Percentiles rank a stretch among this genome's conserved stretches.
phyloP scores from a whole-genome alignment of 306 rosid species.

The Acacia acuminata region DNA sequence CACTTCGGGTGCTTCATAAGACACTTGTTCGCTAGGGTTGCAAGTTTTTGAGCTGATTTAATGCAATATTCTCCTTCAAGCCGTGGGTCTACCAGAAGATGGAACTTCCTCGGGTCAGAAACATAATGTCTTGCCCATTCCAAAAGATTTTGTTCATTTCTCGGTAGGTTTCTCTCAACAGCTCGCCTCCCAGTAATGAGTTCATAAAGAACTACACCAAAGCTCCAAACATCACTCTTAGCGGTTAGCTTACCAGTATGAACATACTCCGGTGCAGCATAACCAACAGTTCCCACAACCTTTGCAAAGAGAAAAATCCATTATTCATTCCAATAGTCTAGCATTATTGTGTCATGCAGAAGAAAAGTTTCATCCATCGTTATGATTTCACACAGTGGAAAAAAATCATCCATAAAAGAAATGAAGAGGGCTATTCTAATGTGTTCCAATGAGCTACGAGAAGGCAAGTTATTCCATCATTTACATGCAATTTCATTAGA shows the following conservation, averaged over 20 bases:
- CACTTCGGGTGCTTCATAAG: slow-evolving; percentile 84
- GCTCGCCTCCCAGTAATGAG: slow-evolving; percentile 97
- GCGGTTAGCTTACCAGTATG: slow-evolving; percentile 89
- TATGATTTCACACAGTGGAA: not conserved
- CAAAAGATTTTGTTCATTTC: slow-evolving; percentile 87
- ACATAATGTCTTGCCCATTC: slow-evolving; percentile 88
- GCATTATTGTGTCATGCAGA: not conserved
- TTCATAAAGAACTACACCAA: slow-evolving; percentile 91
- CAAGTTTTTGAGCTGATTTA: slow-evolving; percentile 83
- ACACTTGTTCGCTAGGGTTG: slow-evolving; percentile 81
- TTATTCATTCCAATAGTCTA: slow-evolving; percentile 24
- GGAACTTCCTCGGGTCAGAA: slow-evolving; percentile 80
- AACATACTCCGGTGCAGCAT: slow-evolving; percentile 97
- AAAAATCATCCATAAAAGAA: slow-evolving; percentile 25
- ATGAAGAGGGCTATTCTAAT: not conserved
- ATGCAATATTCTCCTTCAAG: slow-evolving; percentile 70
- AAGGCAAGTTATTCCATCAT: slow-evolving; percentile 13
- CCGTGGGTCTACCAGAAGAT: slow-evolving; percentile 75
- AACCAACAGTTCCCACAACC: slow-evolving; percentile 97
- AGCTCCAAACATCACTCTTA: slow-evolving; percentile 97
- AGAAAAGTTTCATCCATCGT: slow-evolving; percentile 10
- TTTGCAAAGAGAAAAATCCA: slow-evolving; percentile 42
- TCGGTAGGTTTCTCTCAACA: slow-evolving; percentile 90
- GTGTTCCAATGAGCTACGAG: not conserved
- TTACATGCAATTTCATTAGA: slow-evolving; percentile 17